Evolutionary conservation across 2,329 filamentous ascomycete genomes (phyloP), one percentile per base, ranked within the genome.

Genomic region (Trichoderma sp.): DNA sequence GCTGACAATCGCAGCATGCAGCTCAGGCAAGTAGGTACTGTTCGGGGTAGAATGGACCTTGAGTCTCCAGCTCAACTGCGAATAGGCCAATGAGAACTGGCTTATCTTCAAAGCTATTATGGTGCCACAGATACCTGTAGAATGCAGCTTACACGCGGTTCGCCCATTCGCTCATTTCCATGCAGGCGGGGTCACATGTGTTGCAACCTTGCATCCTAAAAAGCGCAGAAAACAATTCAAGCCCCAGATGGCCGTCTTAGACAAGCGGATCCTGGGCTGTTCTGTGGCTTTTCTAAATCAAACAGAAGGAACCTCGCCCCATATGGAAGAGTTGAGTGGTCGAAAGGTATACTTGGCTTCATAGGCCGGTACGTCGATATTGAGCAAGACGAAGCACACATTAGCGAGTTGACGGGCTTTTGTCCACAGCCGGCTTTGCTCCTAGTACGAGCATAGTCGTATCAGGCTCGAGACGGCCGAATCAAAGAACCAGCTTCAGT

Each of bases 101-200:
- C 63, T 70, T 57, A 62, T 53, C 43, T 24, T 31, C 49, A 60
- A 57, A 64, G 49, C 64, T 57, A 60, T 57, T 60, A 61, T 62
- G 59, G 68, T 70, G 35, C 52, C 57, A 70, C 68, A 53, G 24
- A 43, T 47, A 61, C 35, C 35, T 57, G 56, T 68, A 52, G 33
- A 67, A 43, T 59, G 63, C 63, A 67, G 63, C 63, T 67, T 67
- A 59, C 43, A 59, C 40, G 19, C 27, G 63, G 55, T 55, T 64
- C 49, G 24, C 53, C 56, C 49, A 64, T 64, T 64, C 61, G 13
- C 53, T 64, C 49, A 43, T 64, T 64, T 56, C 61, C 7, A 64
- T 29, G 61, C 61, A 40, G 49, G 63, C 55, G 63, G 63, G 63
- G 63, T 67, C 55, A 67, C 63, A 58, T 67, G 63, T 55, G 33